Conservation (phyloP, 2,329 filamentous ascomycete species). For the Teratosphaeria viscida region DNA sequence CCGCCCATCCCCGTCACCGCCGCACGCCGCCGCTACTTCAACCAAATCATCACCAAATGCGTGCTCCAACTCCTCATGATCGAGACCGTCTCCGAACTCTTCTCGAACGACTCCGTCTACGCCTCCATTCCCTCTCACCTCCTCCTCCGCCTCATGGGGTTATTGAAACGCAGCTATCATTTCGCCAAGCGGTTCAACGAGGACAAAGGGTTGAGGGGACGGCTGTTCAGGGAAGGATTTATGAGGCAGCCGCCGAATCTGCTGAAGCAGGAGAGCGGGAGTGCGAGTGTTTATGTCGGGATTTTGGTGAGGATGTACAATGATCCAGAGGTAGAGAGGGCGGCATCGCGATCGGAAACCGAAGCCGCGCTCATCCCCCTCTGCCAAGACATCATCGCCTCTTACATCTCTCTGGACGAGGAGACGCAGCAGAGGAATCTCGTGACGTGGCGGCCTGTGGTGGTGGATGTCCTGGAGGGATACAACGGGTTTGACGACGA, state of each 20-base stretch:
- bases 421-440: constrained; percentile 97
- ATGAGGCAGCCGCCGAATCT: constrained; percentile 99
- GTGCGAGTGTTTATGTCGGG: constrained; percentile 85
- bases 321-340: constrained; percentile 73
- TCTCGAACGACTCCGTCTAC: constrained; percentile 94
- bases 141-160: constrained; percentile 80
- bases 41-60: constrained; percentile 97
- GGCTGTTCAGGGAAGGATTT: constrained; percentile 93
- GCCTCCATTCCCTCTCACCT: constrained; percentile 82
- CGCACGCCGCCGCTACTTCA: constrained; percentile 89
- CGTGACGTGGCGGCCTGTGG: constrained; percentile 90
- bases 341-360: constrained; percentile 68
- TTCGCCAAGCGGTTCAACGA: constrained; percentile 98
- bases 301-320: constrained; percentile 97
- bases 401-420: constrained; percentile 79
- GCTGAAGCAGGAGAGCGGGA: constrained; percentile 90
- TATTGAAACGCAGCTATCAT: constrained; percentile 91
- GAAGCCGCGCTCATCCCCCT: constrained; percentile 88
- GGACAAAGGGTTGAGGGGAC: constrained; percentile 88
- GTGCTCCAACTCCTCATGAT: constrained; percentile 98
- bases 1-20: constrained; percentile 88
- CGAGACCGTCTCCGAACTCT: constrained; percentile 96
- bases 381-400: constrained; percentile 84
- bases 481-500: constrained; percentile 72
- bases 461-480: constrained; percentile 91